phyloP scores from a whole-genome alignment of 2,329 filamentous ascomycete species.

The Verticillium alfalfae region DNA sequence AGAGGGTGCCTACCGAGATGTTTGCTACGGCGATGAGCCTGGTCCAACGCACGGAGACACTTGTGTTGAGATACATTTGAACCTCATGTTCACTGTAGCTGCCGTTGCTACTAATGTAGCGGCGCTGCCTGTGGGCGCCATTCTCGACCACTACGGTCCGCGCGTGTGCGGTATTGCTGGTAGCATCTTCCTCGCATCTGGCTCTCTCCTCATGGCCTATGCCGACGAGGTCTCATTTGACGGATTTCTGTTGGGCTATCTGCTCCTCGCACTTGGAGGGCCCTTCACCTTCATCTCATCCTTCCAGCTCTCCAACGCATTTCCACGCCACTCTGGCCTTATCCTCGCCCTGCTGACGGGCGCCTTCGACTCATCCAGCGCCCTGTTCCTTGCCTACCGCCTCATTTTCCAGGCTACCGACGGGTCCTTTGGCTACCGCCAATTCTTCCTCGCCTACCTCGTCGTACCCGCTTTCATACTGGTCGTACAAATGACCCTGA shows the following conservation, averaged over 20 bases:
- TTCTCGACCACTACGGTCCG: slow-evolving; percentile 79
- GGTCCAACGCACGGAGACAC: slow-evolving; percentile 22
- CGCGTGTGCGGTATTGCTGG: slow-evolving; percentile 69
- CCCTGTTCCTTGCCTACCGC: slow-evolving; percentile 70
- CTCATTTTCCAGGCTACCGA: slow-evolving; percentile 58
- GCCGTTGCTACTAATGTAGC: slow-evolving; percentile 85
- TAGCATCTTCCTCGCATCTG: slow-evolving; percentile 60
- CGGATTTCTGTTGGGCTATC: slow-evolving; percentile 67
- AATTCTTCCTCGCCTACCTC: slow-evolving; percentile 70
- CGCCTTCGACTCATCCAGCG: slow-evolving; percentile 78
- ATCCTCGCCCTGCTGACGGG: slow-evolving; percentile 76
- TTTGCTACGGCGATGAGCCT: slow-evolving; percentile 37
- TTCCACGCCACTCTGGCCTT: slow-evolving; percentile 70
- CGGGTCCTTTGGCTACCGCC: slow-evolving; percentile 52
- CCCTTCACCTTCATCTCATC: slow-evolving; percentile 79
- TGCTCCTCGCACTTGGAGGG: slow-evolving; percentile 72
- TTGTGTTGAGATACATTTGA: slow-evolving; percentile 60
- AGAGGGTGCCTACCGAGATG: slow-evolving; percentile 64
- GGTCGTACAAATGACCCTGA: slow-evolving; percentile 61
- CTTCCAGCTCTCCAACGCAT: slow-evolving; percentile 80
- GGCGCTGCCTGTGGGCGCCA: slow-evolving; percentile 77
- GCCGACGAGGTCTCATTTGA: slow-evolving; percentile 63
- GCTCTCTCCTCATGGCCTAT: slow-evolving; percentile 69
- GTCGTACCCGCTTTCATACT: slow-evolving; percentile 63
- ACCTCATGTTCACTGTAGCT: slow-evolving; percentile 89